Percentiles rank a stretch among this genome's conserved stretches.
phyloP scores from a whole-genome alignment of 208 protist genomes.

The Leishmania guyanensis region DNA sequence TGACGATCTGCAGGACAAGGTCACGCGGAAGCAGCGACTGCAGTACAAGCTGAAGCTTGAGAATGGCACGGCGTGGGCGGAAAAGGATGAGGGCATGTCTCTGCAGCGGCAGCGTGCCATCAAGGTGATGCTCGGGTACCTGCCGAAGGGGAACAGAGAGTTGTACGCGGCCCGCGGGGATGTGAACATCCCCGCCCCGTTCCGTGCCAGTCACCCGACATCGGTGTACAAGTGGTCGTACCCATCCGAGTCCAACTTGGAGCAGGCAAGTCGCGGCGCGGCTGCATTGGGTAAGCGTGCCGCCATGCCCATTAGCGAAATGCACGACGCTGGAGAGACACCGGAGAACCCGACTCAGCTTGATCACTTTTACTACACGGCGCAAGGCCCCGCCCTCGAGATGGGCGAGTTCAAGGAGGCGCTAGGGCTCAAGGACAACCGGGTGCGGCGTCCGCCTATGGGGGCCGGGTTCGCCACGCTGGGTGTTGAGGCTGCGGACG shows the following conservation, averaged over 20 bases:
- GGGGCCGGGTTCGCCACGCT: slow-evolving; percentile 78
- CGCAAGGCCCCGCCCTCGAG: slow-evolving; percentile 79
- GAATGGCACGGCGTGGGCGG: slow-evolving; percentile 83
- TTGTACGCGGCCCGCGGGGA: slow-evolving; percentile 87
- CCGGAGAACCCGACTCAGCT: slow-evolving; percentile 78
- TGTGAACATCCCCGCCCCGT: slow-evolving; percentile 79
- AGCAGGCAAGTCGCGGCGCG: slow-evolving; percentile 80
- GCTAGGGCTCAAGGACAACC: slow-evolving; percentile 86
- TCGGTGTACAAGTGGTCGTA: slow-evolving; percentile 73
- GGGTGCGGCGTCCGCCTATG: slow-evolving; percentile 48
- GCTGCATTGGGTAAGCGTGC: slow-evolving; percentile 80
- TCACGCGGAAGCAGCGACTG: slow-evolving; percentile 54
- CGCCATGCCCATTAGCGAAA: slow-evolving; percentile 84
- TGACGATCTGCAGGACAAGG: slow-evolving; percentile 72
- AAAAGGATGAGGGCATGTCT: slow-evolving; percentile 88
- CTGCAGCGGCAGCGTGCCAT: slow-evolving; percentile 84
- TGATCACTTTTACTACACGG: slow-evolving; percentile 84
- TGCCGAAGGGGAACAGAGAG: slow-evolving; percentile 88
- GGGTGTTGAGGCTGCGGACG: slow-evolving; percentile 32
- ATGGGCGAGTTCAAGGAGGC: slow-evolving; percentile 88
- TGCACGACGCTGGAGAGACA: slow-evolving; percentile 87
- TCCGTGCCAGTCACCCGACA: slow-evolving; percentile 83
- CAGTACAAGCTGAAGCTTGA: slow-evolving; percentile 69
- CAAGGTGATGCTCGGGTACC: slow-evolving; percentile 87
- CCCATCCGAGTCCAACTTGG: slow-evolving; percentile 80